Evolutionary conservation across 2,329 filamentous ascomycete species (phyloP).

Genomic region (Penicillium polonicum): DNA sequence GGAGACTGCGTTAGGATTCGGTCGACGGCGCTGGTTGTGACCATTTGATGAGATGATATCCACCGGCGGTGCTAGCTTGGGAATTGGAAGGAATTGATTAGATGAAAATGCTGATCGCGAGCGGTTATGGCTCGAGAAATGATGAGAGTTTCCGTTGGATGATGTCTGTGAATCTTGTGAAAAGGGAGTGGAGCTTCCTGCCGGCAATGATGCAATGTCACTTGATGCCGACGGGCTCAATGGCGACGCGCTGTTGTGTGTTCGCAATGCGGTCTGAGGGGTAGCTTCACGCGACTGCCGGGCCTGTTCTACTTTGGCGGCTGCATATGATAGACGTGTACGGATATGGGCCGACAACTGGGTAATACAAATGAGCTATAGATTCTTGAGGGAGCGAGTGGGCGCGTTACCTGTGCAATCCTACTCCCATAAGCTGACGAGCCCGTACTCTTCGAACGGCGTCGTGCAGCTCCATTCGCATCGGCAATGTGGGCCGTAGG

Average conservation of each 20-base stretch:
- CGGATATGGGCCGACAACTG: conserved; percentile 77
- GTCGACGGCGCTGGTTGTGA: conserved; percentile 35
- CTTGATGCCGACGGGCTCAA: conserved; percentile 60
- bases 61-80: conserved; percentile 45
- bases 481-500: conserved; percentile 29
- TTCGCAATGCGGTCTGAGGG: conserved; percentile 15
- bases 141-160: conserved; percentile 13
- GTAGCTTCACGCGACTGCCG: conserved; percentile 69
- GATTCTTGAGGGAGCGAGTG: background rate
- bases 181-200: conserved; percentile 17
- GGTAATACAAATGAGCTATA: conserved; percentile 24
- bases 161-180: conserved; percentile 7
- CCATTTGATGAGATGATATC: conserved; percentile 41
- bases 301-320: conserved; percentile 87
- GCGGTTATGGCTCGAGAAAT: conserved; percentile 13
- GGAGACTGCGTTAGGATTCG: conserved; percentile 37
- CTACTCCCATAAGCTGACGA: conserved; percentile 65
- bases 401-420: conserved; percentile 70
- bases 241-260: conserved; percentile 13
- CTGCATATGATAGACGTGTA: conserved; percentile 84
- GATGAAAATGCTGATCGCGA: conserved; percentile 21
- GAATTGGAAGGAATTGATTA: conserved; percentile 22
- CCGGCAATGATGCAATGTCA: conserved; percentile 56
- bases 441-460: conserved; percentile 71
- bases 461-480: conserved; percentile 35